Conservation (phyloP, 768 basidiomycete species). For the Psilocybe azurescens region DNA sequence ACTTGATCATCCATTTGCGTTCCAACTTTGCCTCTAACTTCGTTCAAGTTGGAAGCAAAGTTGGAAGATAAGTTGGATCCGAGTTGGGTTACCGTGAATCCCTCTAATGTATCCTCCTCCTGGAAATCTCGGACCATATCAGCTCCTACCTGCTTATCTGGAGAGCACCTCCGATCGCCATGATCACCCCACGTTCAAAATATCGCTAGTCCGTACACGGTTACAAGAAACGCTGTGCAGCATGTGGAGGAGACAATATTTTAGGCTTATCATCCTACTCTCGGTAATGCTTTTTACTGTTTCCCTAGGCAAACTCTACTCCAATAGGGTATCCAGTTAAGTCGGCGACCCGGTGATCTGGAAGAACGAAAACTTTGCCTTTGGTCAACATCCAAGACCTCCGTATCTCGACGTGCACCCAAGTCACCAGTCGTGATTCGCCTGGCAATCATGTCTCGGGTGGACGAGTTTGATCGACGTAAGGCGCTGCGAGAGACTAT, state of each 20-base stretch:
- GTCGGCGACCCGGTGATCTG: too few relatives aligned
- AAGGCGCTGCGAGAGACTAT: not conserved
- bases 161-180: not conserved
- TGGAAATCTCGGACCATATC: not conserved
- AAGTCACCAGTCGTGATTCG: not conserved
- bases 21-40: too few relatives aligned
- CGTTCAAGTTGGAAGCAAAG: too few relatives aligned
- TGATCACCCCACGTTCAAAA: not conserved
- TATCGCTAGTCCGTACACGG: not conserved
- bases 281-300: not conserved
- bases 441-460: constrained; percentile 1
- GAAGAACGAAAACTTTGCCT: not conserved
- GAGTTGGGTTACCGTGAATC: too few relatives aligned
- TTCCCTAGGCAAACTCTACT: not conserved
- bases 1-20: too few relatives aligned
- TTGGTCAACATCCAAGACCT: not conserved
- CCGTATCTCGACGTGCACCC: not conserved
- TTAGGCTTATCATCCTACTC: not conserved
- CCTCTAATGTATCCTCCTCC: not conserved
- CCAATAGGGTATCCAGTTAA: not conserved
- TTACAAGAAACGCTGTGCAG: not conserved
- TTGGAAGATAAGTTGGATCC: too few relatives aligned
- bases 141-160: not conserved
- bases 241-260: not conserved
- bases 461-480: not conserved